Conservation (phyloP, 495 filamentous ascomycete species). For the Aspergillus campestris region DNA sequence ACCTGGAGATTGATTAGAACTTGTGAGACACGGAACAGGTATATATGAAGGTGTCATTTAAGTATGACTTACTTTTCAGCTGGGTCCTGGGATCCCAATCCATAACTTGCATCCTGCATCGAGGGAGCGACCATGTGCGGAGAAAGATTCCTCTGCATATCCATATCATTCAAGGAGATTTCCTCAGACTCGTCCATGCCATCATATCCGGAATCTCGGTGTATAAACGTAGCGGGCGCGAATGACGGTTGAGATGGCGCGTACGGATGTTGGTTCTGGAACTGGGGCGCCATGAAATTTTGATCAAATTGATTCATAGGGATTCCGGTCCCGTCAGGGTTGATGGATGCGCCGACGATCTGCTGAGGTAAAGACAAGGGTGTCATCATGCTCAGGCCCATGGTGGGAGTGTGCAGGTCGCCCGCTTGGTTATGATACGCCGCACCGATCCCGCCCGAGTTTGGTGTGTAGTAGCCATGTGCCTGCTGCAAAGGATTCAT, state of each 20-base stretch:
- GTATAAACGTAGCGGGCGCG: constrained; percentile 72
- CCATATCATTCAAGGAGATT: constrained; percentile 45
- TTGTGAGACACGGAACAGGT: constrained; percentile 6
- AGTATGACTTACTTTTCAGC: constrained; percentile 45
- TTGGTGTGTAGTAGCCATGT: constrained; percentile 81
- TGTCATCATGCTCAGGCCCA: constrained; percentile 69
- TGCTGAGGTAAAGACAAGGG: constrained; percentile 69
- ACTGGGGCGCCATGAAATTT: constrained; percentile 55
- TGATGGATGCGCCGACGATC: constrained; percentile 44
- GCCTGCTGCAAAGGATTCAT: constrained; percentile 67
- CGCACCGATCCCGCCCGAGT: constrained; percentile 73
- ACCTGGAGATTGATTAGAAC: constrained; percentile 40
- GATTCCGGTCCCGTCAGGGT: constrained; percentile 10
- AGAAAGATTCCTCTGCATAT: constrained; percentile 28
- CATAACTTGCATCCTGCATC: constrained; percentile 14
- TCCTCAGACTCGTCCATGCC: constrained; percentile 62
- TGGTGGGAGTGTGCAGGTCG: constrained; percentile 80
- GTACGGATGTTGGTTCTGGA: constrained; percentile 69
- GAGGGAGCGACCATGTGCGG: constrained; percentile 20
- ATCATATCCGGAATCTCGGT: constrained; percentile 68
- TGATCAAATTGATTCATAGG: constrained; percentile 53
- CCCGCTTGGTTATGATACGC: constrained; percentile 78
- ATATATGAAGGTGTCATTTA: constrained; percentile 14
- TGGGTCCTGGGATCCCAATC: constrained; percentile 18
- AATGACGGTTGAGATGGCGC: constrained; percentile 51